A percentile compares a stretch with the other conserved stretches of the same genome.
Evolutionary conservation across 2,329 filamentous ascomycete species (phyloP).

Genomic region (Plectosphaerella plurivora): DNA sequence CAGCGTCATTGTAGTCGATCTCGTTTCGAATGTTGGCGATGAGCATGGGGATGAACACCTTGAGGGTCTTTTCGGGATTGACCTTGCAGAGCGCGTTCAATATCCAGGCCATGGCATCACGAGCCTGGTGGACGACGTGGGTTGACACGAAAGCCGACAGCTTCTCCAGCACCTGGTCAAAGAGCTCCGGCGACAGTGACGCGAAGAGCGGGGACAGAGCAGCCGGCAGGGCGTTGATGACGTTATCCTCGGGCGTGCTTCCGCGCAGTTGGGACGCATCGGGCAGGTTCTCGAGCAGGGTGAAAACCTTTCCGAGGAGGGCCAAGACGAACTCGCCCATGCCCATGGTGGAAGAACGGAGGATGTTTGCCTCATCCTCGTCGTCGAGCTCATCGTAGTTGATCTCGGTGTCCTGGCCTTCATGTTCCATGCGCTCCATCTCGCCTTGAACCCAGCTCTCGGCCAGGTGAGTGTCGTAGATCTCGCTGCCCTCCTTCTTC

Average conservation of each 20-base stretch:
- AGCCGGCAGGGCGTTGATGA: slow-evolving; percentile 91
- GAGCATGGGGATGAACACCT: slow-evolving; percentile 84
- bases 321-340: slow-evolving; percentile 90
- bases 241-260: slow-evolving; percentile 91
- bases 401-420: slow-evolving; percentile 79
- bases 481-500: slow-evolving; percentile 60
- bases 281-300: slow-evolving; percentile 88
- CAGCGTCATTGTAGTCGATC: slow-evolving; percentile 94
- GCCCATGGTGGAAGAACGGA: slow-evolving; percentile 89
- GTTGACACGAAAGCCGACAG: slow-evolving; percentile 86
- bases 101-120: slow-evolving; percentile 98
- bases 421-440: slow-evolving; percentile 84
- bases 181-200: slow-evolving; percentile 86
- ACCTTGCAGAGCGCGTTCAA: slow-evolving; percentile 95
- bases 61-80: slow-evolving; percentile 87
- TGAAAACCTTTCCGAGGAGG: slow-evolving; percentile 91
- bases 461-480: slow-evolving; percentile 72
- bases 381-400: slow-evolving; percentile 84
- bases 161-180: slow-evolving; percentile 88
- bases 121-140: slow-evolving; percentile 93
- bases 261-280: slow-evolving; percentile 84
- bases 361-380: slow-evolving; percentile 79
- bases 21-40: slow-evolving; percentile 91
- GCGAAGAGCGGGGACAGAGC: slow-evolving; percentile 88
- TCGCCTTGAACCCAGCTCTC: slow-evolving; percentile 92